Base-by-base conservation (phyloP, 1,284 basidiomycete genomes). In the Fomitopsis betulina region DNA sequence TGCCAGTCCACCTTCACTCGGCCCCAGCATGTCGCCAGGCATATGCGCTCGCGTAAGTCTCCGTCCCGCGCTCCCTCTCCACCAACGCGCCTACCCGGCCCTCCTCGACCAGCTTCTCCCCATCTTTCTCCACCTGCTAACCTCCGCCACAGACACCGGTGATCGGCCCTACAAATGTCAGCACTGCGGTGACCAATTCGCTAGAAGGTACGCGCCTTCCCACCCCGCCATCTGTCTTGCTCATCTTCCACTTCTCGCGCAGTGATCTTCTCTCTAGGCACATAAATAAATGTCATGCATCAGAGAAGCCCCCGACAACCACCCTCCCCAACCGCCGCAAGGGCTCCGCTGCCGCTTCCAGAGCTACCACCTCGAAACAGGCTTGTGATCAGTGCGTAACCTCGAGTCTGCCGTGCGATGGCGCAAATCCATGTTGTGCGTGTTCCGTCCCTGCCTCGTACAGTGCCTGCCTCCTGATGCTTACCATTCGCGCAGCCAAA, bases 121-220 rank as follows among this genome's bases (percentile, higher is more conserved):
- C 39, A 1, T 9, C 54, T 32, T 55, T 33, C 35, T 54, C 43
- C 59, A 54, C 59, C 58, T 54, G 53, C 58, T 63, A 53, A 61
- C 63, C 39, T 61, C 60, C 63, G 59, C 45, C 63, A 58, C 70
- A 92, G 89, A 95, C 73, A 94, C 93, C n/a, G 93, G 93, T 61
- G 92, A 94, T 77, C 81, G 93, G 52, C 93, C 93, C 8, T 95
- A 95, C 78, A 92, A 91, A 67, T 95, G 93, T 70, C 87, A 89
- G 70, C 84, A 89, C 65, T 95, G 93, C 72, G 91, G 91, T 25
- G 87, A 94, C 73, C 88, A 93, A 72, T 96, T 96, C 70, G 93
- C 93, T 0, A 75, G 93, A 70, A 92, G 89, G 91, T 90, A 53
- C 13, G 77, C 73, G 30, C 56, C 13, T 38, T 37, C 8, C 53